Evolutionary conservation across 1,284 basidiomycete species (phyloP), one percentile per base, ranked within the genome.

Genomic region (Grifola frondosa): DNA sequence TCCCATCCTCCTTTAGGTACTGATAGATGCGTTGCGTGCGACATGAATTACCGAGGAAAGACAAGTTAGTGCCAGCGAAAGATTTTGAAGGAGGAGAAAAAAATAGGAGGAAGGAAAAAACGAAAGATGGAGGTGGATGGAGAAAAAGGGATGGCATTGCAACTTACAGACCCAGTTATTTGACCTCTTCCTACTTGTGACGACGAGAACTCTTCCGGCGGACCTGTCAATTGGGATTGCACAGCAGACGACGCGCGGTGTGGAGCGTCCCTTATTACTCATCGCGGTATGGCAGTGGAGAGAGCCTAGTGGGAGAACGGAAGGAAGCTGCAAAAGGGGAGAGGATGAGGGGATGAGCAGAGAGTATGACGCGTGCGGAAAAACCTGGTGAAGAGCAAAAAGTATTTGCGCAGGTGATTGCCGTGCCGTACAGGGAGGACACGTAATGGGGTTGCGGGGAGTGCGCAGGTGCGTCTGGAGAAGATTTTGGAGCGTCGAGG

Each of bases 1-100:
- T 91, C 88, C 83, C 83, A 91, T 59, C 88, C 88, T 68, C 88
- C 88, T 72, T 91, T 91, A 20, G 88, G 88, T 61, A 91, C 88
- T 91, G 61, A 35, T 29, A 22, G 11, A 15, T 39, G 36, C 13
- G 32, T 35, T 28, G 31, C 21, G 15, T 33, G 13, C 17, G 49
- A 22, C 37, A 17, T 28, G 33, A 24, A n/a, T 22, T 16, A 23
- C 9, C 15, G 25, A n/a, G 34, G n/a, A 11, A 17, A 26, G 11
- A 25, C 19, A n/a, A 16, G 32, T 47, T 38, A 50, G 54, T n/a
- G n/a, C n/a, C n/a, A n/a, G n/a, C n/a, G n/a, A n/a, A n/a, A n/a
- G n/a, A n/a, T n/a, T n/a, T n/a, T n/a, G n/a, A 30, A 49, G 38
- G 26, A 16, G 38, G 31, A 34, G 35, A 47, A 42, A 40, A 46